Percentiles rank a stretch among this genome's conserved stretches.
Conservation (phyloP, 1,284 basidiomycete genomes). For the Microbotryum lychnidis-dioicae region DNA sequence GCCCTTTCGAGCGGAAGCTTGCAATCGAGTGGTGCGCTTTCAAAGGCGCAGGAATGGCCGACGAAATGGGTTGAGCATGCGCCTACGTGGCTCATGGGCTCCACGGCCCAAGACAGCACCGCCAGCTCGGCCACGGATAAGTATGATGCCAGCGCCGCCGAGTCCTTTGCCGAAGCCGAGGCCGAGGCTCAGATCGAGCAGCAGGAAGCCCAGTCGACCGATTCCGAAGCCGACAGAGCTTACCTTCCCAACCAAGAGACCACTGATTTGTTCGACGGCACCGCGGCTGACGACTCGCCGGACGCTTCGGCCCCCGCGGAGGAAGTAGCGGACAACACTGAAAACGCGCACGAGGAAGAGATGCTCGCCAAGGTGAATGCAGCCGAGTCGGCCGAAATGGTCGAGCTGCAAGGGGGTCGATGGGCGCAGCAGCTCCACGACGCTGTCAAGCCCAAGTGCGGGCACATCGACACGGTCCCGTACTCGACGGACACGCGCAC, state of each 20-base stretch:
- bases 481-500: conserved; percentile 2
- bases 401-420: conserved; percentile 11
- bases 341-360: not conserved
- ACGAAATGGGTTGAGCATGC: not conserved
- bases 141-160: not conserved
- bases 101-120: not conserved
- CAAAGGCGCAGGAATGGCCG: not conserved
- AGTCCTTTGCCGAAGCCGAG: not conserved
- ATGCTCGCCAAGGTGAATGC: not conserved
- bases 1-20: not conserved
- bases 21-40: not conserved
- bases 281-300: too few relatives aligned
- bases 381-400: conserved; percentile 9
- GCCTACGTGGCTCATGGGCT: not conserved
- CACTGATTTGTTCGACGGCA: too few relatives aligned
- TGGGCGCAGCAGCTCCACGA: conserved; percentile 18
- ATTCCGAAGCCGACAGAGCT: too few relatives aligned
- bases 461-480: not conserved
- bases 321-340: too few relatives aligned
- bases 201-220: not conserved
- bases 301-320: too few relatives aligned
- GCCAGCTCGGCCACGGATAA: not conserved
- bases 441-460: conserved; percentile 12
- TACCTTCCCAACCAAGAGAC: too few relatives aligned
- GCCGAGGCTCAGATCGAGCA: not conserved